Evolutionary conservation across 129 eudicot genomes (phyloP).

Genomic region (Kitagawia praeruptora): DNA sequence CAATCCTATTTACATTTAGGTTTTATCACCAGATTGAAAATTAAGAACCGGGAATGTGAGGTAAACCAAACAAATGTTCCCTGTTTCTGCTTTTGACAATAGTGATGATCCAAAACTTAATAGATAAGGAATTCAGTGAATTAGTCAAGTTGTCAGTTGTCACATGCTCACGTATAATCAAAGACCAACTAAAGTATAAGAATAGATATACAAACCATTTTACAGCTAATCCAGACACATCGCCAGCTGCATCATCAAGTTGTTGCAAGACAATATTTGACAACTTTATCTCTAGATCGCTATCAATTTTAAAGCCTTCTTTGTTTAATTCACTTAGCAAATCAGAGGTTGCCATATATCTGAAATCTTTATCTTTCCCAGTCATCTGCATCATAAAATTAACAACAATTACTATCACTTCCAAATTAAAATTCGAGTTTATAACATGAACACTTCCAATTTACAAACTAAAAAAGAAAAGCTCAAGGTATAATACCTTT

Average conservation of each 20-base stretch:
- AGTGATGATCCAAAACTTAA: neutral
- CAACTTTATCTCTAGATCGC: conserved; percentile 72
- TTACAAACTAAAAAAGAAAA: neutral
- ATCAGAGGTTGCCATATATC: conserved; percentile 99
- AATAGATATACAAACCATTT: conserved; percentile 55
- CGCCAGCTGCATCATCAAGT: conserved; percentile 98
- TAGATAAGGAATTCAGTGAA: neutral
- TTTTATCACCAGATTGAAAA: neutral
- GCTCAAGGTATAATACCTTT: conserved; percentile 46
- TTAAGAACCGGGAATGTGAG: neutral
- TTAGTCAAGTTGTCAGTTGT: neutral
- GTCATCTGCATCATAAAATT: conserved; percentile 61
- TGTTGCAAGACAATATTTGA: conserved; percentile 80
- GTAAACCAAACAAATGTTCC: neutral
- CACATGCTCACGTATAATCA: neutral
- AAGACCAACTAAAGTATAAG: neutral
- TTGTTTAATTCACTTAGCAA: conserved; percentile 83
- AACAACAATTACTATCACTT: neutral
- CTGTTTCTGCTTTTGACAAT: neutral
- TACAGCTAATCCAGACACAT: conserved; percentile 94
- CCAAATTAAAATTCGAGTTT: neutral
- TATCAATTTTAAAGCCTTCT: conserved; percentile 77
- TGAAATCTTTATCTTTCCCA: conserved; percentile 93
- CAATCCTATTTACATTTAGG: neutral
- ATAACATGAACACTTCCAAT: neutral